Percentiles rank a stretch among this genome's conserved stretches.
These are phyloP conservation scores for Penicillium cataractarum DNA, from an alignment of 495 filamentous ascomycete genomes.

Conservation along the genomic window DNA sequence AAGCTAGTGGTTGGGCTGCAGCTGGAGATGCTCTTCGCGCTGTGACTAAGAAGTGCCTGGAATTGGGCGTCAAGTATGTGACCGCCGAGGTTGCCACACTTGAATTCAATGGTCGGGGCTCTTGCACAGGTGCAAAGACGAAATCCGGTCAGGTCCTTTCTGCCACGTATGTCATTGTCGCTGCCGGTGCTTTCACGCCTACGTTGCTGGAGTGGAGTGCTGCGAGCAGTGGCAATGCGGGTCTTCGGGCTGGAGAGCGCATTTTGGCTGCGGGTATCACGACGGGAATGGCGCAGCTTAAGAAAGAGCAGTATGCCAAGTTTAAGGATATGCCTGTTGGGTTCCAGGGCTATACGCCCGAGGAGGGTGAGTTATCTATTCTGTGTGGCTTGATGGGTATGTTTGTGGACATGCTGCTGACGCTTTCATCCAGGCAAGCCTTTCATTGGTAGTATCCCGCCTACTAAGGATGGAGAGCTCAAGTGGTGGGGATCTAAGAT, in stretches of 20 bases:
- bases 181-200: slow-evolving; percentile 61
- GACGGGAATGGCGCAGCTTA: slow-evolving; percentile 47
- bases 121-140: slow-evolving; percentile 53
- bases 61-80: slow-evolving; percentile 57
- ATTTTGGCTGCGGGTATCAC: slow-evolving; percentile 61
- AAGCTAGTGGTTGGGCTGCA: slow-evolving; percentile 63
- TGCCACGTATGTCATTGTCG: slow-evolving; percentile 55
- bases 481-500: slow-evolving; percentile 58
- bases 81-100: slow-evolving; percentile 48
- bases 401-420: slow-evolving; percentile 14
- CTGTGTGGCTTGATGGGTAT: background rate
- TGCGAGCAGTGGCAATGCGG: slow-evolving; percentile 41
- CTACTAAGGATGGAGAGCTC: slow-evolving; percentile 45
- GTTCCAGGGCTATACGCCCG: slow-evolving; percentile 40
- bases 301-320: slow-evolving; percentile 32
- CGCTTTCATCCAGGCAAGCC: slow-evolving; percentile 28
- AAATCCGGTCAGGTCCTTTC: slow-evolving; percentile 40
- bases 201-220: slow-evolving; percentile 60
- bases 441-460: slow-evolving; percentile 37
- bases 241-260: slow-evolving; percentile 52
- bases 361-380: slow-evolving; percentile 27
- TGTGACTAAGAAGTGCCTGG: slow-evolving; percentile 48
- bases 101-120: slow-evolving; percentile 42
- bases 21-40: slow-evolving; percentile 55
- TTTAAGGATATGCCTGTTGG: slow-evolving; percentile 42